Percentiles rank a stretch among this genome's conserved stretches.
phyloP scores from a whole-genome alignment of 208 protist species.

The Acanthamoeba rhysodes region DNA sequence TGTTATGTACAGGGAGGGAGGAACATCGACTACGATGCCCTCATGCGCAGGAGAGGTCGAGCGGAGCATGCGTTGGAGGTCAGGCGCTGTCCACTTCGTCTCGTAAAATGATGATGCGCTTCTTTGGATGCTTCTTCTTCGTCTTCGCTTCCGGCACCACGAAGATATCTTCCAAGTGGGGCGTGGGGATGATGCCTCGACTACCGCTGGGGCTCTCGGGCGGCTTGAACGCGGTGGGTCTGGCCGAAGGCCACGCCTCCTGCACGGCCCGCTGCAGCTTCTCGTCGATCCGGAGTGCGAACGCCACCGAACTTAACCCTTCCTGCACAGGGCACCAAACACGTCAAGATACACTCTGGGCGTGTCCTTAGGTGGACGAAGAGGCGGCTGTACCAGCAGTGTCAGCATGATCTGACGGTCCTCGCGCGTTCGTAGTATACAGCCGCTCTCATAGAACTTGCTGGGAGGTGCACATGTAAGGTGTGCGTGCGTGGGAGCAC shows the following conservation, averaged over 20 bases:
- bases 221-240: not conserved
- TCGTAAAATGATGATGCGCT: not conserved
- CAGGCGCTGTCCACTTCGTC: not conserved
- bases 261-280: not conserved
- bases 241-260: not conserved
- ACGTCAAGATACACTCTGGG: no score
- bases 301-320: not conserved
- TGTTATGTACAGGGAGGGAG: no score
- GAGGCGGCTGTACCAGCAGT: not conserved
- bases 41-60: no score
- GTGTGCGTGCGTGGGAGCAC: not conserved
- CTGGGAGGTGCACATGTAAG: not conserved
- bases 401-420: not conserved
- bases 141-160: not conserved
- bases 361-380: no score
- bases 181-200: not conserved
- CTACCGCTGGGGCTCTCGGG: not conserved
- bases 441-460: not conserved
- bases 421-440: not conserved
- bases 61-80: not conserved
- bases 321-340: not conserved
- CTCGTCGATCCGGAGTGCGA: not conserved
- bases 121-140: slow-evolving; percentile 18
- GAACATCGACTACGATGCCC: no score
- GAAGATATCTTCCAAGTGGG: slow-evolving; percentile 16